A percentile compares a stretch with the other conserved stretches of the same genome.
These are phyloP conservation scores for Mimosa pudica DNA, from an alignment of 306 rosid genomes.

Conservation along the genomic window DNA sequence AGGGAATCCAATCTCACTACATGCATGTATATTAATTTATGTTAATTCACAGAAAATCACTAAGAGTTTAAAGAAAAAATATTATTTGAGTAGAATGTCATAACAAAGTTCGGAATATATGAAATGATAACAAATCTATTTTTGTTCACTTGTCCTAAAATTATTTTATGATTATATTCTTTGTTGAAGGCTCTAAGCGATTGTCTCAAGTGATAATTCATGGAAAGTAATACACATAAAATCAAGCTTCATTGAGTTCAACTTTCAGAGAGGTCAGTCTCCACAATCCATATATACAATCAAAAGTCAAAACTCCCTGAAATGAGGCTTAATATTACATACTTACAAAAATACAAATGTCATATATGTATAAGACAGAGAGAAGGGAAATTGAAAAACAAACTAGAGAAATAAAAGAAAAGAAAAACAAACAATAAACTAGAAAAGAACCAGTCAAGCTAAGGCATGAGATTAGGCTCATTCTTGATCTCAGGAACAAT, in stretches of 20 bases:
- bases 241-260: conserved; percentile 39
- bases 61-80: too few relatives aligned
- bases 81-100: too few relatives aligned
- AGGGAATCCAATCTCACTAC: too few relatives aligned
- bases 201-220: too few relatives aligned
- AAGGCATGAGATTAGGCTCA: conserved; percentile 27
- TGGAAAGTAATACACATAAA: background rate
- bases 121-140: too few relatives aligned
- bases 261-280: conserved; percentile 29
- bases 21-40: too few relatives aligned
- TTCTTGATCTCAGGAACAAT: conserved; percentile 27
- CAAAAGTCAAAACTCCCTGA: conserved; percentile 19
- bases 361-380: background rate
- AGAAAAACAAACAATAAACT: background rate
- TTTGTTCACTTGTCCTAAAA: too few relatives aligned
- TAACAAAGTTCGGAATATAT: too few relatives aligned
- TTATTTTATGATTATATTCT: too few relatives aligned
- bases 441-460: background rate
- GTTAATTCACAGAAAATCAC: too few relatives aligned
- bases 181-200: too few relatives aligned
- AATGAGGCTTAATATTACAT: background rate
- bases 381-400: background rate
- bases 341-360: background rate
- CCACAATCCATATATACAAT: conserved; percentile 45
- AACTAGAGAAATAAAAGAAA: background rate